These are phyloP conservation scores for Cystofilobasidium macerans DNA, from an alignment of 768 basidiomycete species.

Conservation along the genomic window DNA sequence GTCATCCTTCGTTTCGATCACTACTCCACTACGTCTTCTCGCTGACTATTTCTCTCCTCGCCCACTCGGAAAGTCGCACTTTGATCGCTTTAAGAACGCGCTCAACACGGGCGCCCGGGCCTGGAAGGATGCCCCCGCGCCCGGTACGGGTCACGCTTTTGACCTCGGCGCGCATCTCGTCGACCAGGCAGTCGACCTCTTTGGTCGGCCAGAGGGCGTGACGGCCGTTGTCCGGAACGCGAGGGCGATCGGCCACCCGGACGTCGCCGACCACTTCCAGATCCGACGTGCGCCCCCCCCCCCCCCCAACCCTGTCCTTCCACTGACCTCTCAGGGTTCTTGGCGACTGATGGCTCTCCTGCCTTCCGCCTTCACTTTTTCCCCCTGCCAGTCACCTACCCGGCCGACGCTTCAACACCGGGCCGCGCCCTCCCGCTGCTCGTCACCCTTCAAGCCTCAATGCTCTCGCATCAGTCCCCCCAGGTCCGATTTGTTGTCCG, in stretches of 20 bases:
- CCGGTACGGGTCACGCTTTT: constrained; percentile 57
- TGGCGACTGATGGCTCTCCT: constrained; percentile 50
- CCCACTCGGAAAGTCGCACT: constrained; percentile 41
- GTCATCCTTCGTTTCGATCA: neutral
- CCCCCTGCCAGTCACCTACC: constrained; percentile 35
- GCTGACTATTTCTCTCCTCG: neutral
- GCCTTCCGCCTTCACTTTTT: constrained; percentile 32
- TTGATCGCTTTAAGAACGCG: constrained; percentile 59
- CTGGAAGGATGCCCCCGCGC: constrained; percentile 65
- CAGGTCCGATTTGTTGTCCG: constrained; percentile 65
- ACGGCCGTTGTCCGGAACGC: constrained; percentile 62
- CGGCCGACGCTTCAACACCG: constrained; percentile 10
- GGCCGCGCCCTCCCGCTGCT: constrained; percentile 44
- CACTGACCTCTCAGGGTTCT: neutral
- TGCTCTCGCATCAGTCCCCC: constrained; percentile 53
- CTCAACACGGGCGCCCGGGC: constrained; percentile 31
- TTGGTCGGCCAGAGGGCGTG: constrained; percentile 59
- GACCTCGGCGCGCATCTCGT: constrained; percentile 66
- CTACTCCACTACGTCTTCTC: neutral
- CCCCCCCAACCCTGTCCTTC: neutral
- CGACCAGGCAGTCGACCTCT: constrained; percentile 63
- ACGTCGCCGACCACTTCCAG: constrained; percentile 40
- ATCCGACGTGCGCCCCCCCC: constrained; percentile 17
- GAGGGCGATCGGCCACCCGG: constrained; percentile 42
- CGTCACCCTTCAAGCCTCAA: constrained; percentile 57